Percentiles rank a stretch among this genome's conserved stretches.
Conservation (phyloP, 352 stramenopile genomes). For the Pythium monospermum region DNA sequence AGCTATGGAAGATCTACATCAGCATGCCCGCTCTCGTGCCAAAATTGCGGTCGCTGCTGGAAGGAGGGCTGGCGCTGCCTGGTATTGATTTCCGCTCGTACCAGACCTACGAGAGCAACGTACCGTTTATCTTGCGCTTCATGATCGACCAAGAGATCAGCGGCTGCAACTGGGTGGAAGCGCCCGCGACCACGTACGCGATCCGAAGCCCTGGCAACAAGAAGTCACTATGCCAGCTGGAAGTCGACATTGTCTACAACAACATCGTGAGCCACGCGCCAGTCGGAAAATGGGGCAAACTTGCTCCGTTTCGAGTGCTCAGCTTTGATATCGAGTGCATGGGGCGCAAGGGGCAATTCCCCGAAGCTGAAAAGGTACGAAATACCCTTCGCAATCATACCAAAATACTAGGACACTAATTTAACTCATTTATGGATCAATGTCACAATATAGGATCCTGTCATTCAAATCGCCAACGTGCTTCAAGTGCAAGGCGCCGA, state of each 20-base stretch:
- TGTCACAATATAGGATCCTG: conserved; percentile 87
- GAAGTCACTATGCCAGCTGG: conserved; percentile 90
- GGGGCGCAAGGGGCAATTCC: conserved; percentile 95
- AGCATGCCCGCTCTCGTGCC: conserved; percentile 94
- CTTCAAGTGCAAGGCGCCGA: conserved; percentile 87
- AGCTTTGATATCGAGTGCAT: conserved; percentile 99
- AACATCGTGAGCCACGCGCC: conserved; percentile 93
- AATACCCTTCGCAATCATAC: too few relatives aligned
- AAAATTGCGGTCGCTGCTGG: conserved; percentile 88
- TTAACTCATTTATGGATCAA: neutral
- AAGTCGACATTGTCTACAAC: conserved; percentile 98
- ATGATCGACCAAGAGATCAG: conserved; percentile 98
- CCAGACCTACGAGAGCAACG: conserved; percentile 98
- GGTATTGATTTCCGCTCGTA: conserved; percentile 62
- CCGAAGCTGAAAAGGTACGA: conserved; percentile 62
- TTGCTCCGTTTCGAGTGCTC: conserved; percentile 97
- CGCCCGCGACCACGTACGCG: conserved; percentile 89
- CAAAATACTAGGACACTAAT: too few relatives aligned
- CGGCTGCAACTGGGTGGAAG: conserved; percentile 97
- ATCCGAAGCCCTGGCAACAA: conserved; percentile 71
- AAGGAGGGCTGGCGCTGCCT: conserved; percentile 74
- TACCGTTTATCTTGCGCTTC: conserved; percentile 98
- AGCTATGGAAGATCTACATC: conserved; percentile 90
- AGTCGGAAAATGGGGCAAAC: conserved; percentile 94
- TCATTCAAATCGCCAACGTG: conserved; percentile 99